These are phyloP conservation scores for Onygena corvina DNA, from an alignment of 2,329 filamentous ascomycete genomes.

Conservation along the genomic window DNA sequence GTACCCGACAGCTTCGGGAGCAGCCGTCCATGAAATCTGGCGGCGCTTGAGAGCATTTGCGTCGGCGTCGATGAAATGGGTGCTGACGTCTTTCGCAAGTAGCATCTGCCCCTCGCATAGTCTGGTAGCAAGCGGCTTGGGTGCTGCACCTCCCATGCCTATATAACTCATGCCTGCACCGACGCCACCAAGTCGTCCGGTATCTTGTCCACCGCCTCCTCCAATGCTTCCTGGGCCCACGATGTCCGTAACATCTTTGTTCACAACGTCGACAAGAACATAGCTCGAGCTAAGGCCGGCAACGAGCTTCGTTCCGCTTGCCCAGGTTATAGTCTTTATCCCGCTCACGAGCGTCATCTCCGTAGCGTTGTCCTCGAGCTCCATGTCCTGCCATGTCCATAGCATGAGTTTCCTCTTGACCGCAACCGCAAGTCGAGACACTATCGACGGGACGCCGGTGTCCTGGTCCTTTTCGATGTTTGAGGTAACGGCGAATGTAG, in stretches of 20 bases:
- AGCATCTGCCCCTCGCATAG: conserved; percentile 74
- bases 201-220: conserved; percentile 51
- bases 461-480: conserved; percentile 84
- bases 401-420: conserved; percentile 81
- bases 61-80: conserved; percentile 73
- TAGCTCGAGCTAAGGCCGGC: conserved; percentile 88
- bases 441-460: conserved; percentile 83
- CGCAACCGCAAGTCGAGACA: conserved; percentile 79
- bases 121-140: conserved; percentile 75
- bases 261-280: conserved; percentile 73
- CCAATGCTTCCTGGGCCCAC: conserved; percentile 62
- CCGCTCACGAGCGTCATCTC: conserved; percentile 73
- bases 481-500: conserved; percentile 82
- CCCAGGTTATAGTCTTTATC: conserved; percentile 84
- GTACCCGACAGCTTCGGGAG: conserved; percentile 85
- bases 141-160: conserved; percentile 81
- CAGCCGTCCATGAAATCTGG: conserved; percentile 82
- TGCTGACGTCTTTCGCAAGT: conserved; percentile 96
- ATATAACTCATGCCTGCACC: conserved; percentile 92
- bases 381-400: conserved; percentile 95
- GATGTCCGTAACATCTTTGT: conserved; percentile 62
- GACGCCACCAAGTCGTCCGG: conserved; percentile 67
- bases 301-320: conserved; percentile 70
- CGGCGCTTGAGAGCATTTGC: conserved; percentile 71
- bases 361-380: conserved; percentile 55